Evolutionary conservation across 139 green algal species (phyloP), one percentile per base, ranked within the genome.

Genomic region (Trebouxia sp.): DNA sequence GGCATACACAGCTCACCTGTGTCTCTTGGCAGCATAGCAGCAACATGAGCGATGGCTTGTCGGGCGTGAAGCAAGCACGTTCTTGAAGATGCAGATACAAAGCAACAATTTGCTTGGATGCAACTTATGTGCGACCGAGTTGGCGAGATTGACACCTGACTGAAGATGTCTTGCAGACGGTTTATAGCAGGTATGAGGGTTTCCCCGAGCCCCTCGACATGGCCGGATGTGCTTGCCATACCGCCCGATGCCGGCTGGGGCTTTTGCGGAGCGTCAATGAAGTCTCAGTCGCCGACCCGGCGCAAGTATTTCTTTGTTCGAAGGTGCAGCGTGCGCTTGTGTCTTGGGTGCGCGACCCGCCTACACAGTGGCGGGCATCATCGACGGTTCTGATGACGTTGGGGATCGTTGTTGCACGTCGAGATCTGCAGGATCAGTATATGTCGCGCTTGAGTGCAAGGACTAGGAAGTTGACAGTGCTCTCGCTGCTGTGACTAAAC

Each of bases 121-220:
- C 3, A 47, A 2, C 45, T 47, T 7, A 53, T 3, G 1, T 26
- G 30, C 35, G 53, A 22, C 35, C 17, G n/a, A 0, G 1, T 22
- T 28, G 35, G 26, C 55, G 11, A 39, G 55, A 53, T 28, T 43
- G 77, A n/a, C 56, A 94, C 94, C 92, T 96, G 91, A 37, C 79
- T 91, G 79, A 98, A 98, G n/a, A 97, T 94, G 76, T 98, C 94
- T 65, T 98, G 94, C 12, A 98, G 85, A 76, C 88, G 90, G 86
- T 98, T 98, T 45, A 98, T 96, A 17, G 93, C 83, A 3, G 94
- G 94, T 22, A 98, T 97, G 0, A 98, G 84, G 7, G 83, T 83
- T 38, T 97, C 88, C 0, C 94, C 94, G 17, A 98, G 83, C 26
- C 28, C 38, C 32, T 80, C 80, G 12, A 65, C n/a, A 37, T 62